These are phyloP conservation scores for Thuidium tamariscinum DNA, from an alignment of 225 moss, liverwort and hornwort species.

Conservation along the genomic window DNA sequence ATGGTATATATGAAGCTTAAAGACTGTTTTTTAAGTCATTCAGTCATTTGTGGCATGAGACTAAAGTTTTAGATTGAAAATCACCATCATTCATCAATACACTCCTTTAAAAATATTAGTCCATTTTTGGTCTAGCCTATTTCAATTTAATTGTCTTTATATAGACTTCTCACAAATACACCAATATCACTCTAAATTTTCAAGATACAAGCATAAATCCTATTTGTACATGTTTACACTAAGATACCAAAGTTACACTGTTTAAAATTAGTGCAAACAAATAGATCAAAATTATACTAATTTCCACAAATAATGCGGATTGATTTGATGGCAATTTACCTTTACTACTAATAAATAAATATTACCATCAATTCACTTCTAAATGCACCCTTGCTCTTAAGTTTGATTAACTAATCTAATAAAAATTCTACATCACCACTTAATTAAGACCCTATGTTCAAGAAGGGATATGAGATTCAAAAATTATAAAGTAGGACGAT, in stretches of 20 bases:
- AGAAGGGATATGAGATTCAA: too few species aligned
- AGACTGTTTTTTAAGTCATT: not conserved
- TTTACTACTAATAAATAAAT: not conserved
- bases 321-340: not conserved
- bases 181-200: not conserved
- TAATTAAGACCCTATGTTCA: too few species aligned
- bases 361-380: not conserved
- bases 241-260: not conserved
- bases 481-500: too few species aligned
- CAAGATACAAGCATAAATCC: not conserved
- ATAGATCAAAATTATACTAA: too few species aligned
- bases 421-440: too few species aligned
- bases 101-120: accelerated
- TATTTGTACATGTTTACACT: not conserved
- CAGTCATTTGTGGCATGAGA: accelerated
- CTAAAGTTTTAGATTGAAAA: not conserved
- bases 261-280: not conserved
- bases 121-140: accelerated
- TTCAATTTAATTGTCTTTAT: too few species aligned
- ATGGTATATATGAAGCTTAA: accelerated
- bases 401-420: too few species aligned
- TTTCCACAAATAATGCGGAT: not conserved
- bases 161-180: not conserved
- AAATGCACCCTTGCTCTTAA: too few species aligned
- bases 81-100: too few species aligned